Conservation (phyloP, 2,329 filamentous ascomycete genomes). For the Zymoseptoria crescenta region DNA sequence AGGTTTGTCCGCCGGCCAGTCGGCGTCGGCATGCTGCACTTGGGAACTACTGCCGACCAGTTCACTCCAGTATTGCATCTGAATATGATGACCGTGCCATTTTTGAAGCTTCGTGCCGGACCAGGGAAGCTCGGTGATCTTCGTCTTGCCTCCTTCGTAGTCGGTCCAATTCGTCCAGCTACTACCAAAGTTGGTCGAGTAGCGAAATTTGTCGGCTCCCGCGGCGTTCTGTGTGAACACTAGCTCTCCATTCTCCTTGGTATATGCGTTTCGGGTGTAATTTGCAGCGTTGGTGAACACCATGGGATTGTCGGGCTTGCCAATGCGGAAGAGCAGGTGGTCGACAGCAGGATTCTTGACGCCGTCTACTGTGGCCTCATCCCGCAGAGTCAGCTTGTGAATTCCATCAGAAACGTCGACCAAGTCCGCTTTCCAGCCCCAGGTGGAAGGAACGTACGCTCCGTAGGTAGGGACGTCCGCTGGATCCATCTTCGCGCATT, state of each 20-base stretch:
- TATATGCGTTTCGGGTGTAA: constrained; percentile 46
- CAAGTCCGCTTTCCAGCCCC: constrained; percentile 48
- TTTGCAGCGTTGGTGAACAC: constrained; percentile 48
- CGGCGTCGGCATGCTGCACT: constrained; percentile 49
- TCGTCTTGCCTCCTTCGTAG: constrained; percentile 44
- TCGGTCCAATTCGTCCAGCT: constrained; percentile 49
- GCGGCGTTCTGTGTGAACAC: constrained; percentile 44
- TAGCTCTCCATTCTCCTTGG: constrained; percentile 21
- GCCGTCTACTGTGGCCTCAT: constrained; percentile 39
- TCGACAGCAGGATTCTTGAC: constrained; percentile 43
- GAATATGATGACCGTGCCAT: constrained; percentile 53
- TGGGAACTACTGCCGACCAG: constrained; percentile 50
- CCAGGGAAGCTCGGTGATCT: constrained; percentile 44
- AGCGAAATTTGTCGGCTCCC: constrained; percentile 53
- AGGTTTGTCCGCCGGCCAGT: constrained; percentile 30
- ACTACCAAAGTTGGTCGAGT: constrained; percentile 52
- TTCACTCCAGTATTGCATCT: constrained; percentile 54
- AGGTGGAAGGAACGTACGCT: constrained; percentile 45
- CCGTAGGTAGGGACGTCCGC: constrained; percentile 30
- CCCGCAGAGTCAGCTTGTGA: constrained; percentile 48
- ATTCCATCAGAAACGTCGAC: constrained; percentile 51
- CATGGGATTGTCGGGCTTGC: constrained; percentile 48
- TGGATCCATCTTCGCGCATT: constrained; percentile 31
- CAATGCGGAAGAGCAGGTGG: constrained; percentile 52
- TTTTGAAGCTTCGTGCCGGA: constrained; percentile 45